Evolutionary conservation across 768 basidiomycete species (phyloP).

Genomic region (Pulveroboletus ravenelii): DNA sequence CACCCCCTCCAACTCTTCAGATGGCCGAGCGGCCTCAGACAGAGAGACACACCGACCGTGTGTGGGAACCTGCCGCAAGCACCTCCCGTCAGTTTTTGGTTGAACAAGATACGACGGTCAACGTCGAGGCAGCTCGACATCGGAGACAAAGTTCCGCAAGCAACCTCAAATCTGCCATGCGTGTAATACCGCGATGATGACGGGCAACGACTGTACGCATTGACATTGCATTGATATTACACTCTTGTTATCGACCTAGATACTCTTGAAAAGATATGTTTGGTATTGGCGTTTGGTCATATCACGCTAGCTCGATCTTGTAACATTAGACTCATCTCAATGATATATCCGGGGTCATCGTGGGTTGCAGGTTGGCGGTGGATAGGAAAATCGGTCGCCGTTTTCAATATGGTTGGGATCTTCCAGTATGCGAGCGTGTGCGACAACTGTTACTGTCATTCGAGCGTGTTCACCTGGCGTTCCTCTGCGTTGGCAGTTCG

Average conservation of each 20-base stretch:
- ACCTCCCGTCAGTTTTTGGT: conserved; percentile 25
- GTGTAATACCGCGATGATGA: conserved; percentile 31
- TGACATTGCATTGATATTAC: background rate
- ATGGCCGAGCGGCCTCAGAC: conserved; percentile 18
- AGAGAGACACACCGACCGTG: conserved; percentile 29
- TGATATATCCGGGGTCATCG: conserved; percentile 8
- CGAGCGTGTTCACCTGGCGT: conserved; percentile 21
- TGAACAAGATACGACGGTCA: conserved; percentile 29
- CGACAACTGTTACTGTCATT: conserved; percentile 28
- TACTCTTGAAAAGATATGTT: conserved; percentile 9
- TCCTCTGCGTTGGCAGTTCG: conserved; percentile 17
- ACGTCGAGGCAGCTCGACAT: conserved; percentile 26
- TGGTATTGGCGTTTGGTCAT: background rate
- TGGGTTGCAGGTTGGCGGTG: conserved; percentile 16
- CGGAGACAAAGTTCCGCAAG: conserved; percentile 28
- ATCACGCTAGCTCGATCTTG: conserved; percentile 15
- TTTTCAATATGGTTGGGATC: conserved; percentile 24
- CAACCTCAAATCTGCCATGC: conserved; percentile 36
- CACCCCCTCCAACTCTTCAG: conserved; percentile 18
- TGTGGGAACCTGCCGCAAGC: conserved; percentile 13
- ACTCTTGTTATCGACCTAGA: conserved; percentile 5
- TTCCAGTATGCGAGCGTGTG: conserved; percentile 29
- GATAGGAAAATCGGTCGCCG: conserved; percentile 25
- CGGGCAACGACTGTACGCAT: background rate
- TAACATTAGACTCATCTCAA: conserved; percentile 19